These are phyloP conservation scores for Schoenoplectus tabernaemontani DNA, from an alignment of 202 grass and related monocot genomes.

Conservation along the genomic window DNA sequence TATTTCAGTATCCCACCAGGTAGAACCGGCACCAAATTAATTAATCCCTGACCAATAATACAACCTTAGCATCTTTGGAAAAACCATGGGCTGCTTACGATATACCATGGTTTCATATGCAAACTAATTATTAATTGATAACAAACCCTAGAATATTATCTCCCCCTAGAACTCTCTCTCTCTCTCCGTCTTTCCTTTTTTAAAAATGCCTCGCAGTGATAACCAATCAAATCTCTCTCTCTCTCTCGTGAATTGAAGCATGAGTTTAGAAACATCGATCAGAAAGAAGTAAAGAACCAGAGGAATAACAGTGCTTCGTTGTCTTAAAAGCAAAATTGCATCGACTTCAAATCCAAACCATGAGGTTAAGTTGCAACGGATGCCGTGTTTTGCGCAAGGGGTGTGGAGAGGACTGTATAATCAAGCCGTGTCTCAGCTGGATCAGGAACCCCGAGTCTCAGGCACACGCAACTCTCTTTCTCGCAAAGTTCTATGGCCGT, in stretches of 20 bases:
- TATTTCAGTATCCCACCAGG: neutral
- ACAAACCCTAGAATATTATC: conserved; percentile 14
- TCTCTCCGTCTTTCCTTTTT: neutral
- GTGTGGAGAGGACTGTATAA: conserved; percentile 9
- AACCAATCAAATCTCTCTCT: neutral
- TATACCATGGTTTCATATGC: conserved; percentile 1
- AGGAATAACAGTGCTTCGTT: neutral
- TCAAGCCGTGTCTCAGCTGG: conserved; percentile 18
- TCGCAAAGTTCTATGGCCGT: conserved; percentile 22
- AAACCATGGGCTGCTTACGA: neutral
- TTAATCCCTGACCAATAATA: neutral
- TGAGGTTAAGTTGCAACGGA: conserved; percentile 19
- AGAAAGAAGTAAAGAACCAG: neutral
- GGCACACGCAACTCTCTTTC: conserved; percentile 14
- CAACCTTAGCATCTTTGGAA: neutral
- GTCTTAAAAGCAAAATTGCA: neutral
- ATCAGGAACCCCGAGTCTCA: conserved; percentile 12
- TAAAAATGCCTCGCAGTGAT: neutral
- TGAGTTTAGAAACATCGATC: neutral
- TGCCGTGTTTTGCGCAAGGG: conserved; percentile 14
- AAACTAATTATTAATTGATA: conserved; percentile 3
- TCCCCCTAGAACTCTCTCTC: neutral
- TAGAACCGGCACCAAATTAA: neutral
- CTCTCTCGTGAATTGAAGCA: neutral
- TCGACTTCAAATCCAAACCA: neutral